Evolutionary conservation across 2,329 filamentous ascomycete genomes (phyloP).

Genomic region (Claviceps lovelessii): DNA sequence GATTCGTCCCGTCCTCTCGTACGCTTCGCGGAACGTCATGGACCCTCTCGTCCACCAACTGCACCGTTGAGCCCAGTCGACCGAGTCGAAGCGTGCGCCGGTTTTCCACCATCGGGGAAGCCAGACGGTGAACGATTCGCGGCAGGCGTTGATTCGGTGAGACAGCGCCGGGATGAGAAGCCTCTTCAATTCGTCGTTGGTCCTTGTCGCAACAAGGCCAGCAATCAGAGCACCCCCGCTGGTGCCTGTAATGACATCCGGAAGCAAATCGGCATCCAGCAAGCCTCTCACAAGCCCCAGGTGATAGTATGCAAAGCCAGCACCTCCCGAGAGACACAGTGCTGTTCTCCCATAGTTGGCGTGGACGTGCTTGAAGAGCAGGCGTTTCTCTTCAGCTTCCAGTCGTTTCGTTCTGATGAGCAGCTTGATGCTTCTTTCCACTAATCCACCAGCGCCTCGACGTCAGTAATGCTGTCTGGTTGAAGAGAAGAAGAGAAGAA

Average conservation of each 20-base stretch:
- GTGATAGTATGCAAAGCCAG: slow-evolving; percentile 92
- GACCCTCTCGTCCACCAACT: slow-evolving; percentile 86
- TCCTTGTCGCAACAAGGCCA: slow-evolving; percentile 73
- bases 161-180: slow-evolving; percentile 81
- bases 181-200: slow-evolving; percentile 76
- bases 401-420: slow-evolving; percentile 55
- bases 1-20: slow-evolving; percentile 82
- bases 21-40: slow-evolving; percentile 89
- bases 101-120: slow-evolving; percentile 76
- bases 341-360: slow-evolving; percentile 89
- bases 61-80: slow-evolving; percentile 76
- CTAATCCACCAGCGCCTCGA: slow-evolving; percentile 20
- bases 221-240: slow-evolving; percentile 88
- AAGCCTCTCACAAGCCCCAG: slow-evolving; percentile 85
- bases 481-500: too few relatives aligned
- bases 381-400: slow-evolving; percentile 57
- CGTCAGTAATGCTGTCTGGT: background rate
- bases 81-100: slow-evolving; percentile 82
- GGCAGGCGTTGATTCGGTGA: slow-evolving; percentile 68
- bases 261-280: slow-evolving; percentile 70
- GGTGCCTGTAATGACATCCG: slow-evolving; percentile 90
- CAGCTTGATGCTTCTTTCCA: slow-evolving; percentile 51
- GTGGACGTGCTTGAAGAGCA: slow-evolving; percentile 73
- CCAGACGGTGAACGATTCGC: slow-evolving; percentile 66
- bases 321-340: slow-evolving; percentile 82